Base-by-base conservation (phyloP, 2,329 filamentous ascomycete genomes). In the Helotiales sp. region DNA sequence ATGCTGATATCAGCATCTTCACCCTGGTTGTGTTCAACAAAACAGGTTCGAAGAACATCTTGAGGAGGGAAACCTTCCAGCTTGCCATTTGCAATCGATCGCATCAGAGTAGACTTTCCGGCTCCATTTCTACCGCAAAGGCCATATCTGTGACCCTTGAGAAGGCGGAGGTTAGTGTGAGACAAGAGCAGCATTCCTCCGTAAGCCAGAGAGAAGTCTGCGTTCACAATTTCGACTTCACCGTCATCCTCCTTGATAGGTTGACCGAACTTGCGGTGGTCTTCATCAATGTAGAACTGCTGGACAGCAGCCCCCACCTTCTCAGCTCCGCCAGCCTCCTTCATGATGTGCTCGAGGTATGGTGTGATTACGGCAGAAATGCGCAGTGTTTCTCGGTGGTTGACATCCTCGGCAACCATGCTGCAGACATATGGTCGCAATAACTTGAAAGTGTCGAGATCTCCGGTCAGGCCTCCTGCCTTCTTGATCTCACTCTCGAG, bases 51-150 rank as follows among this genome's bases (percentile, higher is more conserved):
- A 69, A 99, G 86, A 59, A 93, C 88, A 64, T 97, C 92, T 72
- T 95, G 92, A 15, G 91, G 81, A 34, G 95, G 95, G 78, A 99
- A 99, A 8, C 95, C 95, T 75, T 99, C 95, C 3, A 99, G 83
- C 81, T 99, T 99, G 71, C 93, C 93, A 59, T 89, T 89, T 51
- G 95, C 90, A 69, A 99, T 99, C 73, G 90, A 92, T 72, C 91
- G 90, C 95, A 99, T 98, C 58, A 99, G 83, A 1, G 95, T 99
- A n/a, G 95, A 98, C 79, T 99, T 99, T 71, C 95, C 95, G 57
- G 93, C 92, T 78, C 95, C 95, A 74, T 99, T 99, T 68, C 93
- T 90, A 69, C 95, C 95, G 70, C 93, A 97, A 17, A 99, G 89
- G 73, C 95, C 95, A 72, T 99, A 99, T 58, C 95, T 89, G 76